These are phyloP conservation scores for Fusarium siculi DNA, from an alignment of 2,329 filamentous ascomycete species.

Conservation along the genomic window DNA sequence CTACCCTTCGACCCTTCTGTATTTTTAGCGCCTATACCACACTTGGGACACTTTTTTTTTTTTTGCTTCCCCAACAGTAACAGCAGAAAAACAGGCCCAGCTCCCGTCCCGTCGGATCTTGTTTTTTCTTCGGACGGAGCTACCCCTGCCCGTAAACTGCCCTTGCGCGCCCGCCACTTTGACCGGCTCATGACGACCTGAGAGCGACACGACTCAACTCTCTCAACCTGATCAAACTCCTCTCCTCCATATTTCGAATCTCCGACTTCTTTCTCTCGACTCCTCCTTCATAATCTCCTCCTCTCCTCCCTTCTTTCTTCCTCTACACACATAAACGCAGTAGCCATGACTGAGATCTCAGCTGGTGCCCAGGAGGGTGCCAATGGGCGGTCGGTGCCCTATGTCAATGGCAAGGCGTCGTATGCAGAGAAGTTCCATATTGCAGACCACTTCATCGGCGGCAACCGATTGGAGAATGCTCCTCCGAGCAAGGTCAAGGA, in stretches of 20 bases:
- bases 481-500: slow-evolving; percentile 91
- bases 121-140: slow-evolving; percentile 42
- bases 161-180: slow-evolving; percentile 32
- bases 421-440: slow-evolving; percentile 86
- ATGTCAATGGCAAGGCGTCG: slow-evolving; percentile 68
- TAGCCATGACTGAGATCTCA: slow-evolving; percentile 62
- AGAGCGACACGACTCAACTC: slow-evolving; percentile 32
- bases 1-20: slow-evolving; percentile 38
- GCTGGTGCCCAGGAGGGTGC: slow-evolving; percentile 52
- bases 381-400: slow-evolving; percentile 62
- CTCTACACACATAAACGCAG: slow-evolving; percentile 38
- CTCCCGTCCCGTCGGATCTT: slow-evolving; percentile 6
- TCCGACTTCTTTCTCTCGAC: slow-evolving; percentile 22
- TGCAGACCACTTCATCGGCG: slow-evolving; percentile 94
- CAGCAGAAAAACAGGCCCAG: slow-evolving; percentile 22
- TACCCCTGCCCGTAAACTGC: slow-evolving; percentile 39
- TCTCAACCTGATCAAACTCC: slow-evolving; percentile 25
- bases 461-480: slow-evolving; percentile 86
- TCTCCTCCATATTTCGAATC: slow-evolving; percentile 21
- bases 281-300: slow-evolving; percentile 28
- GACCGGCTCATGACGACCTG: slow-evolving; percentile 46
- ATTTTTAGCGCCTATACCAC: slow-evolving; percentile 45
- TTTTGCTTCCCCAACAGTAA: slow-evolving; percentile 33
- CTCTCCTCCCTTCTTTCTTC: slow-evolving; percentile 5
- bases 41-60: slow-evolving; percentile 21